Percentiles rank a stretch among this genome's conserved stretches.
Conservation (phyloP, 2,329 filamentous ascomycete genomes). For the Trichoderma gracile region DNA sequence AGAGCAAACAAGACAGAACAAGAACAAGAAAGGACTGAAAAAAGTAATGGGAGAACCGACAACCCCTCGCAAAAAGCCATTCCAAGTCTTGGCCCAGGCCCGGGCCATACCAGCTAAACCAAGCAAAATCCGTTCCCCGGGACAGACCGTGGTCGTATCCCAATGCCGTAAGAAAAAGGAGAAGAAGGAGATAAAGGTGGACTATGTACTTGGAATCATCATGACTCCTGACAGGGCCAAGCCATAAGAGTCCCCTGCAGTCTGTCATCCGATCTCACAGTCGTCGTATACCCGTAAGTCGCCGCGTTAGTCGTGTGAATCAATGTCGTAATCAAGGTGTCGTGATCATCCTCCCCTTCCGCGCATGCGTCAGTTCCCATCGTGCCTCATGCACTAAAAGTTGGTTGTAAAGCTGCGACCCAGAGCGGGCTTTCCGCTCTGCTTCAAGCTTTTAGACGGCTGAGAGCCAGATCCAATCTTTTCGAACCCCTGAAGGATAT, state of each 20-base stretch:
- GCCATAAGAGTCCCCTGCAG: no score
- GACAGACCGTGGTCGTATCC: conserved; percentile 25
- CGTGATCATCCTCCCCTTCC: conserved; percentile 25
- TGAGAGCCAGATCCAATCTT: conserved; percentile 62
- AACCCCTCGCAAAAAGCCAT: conserved; percentile 6
- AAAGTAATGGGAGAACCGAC: conserved; percentile 23
- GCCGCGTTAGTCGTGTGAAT: conserved; percentile 14
- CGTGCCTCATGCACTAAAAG: conserved; percentile 31
- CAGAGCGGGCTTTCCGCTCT: conserved; percentile 33
- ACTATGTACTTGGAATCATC: conserved; percentile 35
- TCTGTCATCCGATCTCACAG: no score
- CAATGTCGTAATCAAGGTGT: conserved; percentile 27
- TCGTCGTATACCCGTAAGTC: conserved; percentile 8
- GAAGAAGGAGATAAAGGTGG: conserved; percentile 22
- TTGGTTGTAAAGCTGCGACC: conserved; percentile 38
- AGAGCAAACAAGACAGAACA: conserved; percentile 24
- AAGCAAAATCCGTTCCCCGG: conserved; percentile 21
- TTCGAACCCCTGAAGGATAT: conserved; percentile 74
- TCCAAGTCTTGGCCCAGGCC: background rate
- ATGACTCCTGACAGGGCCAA: conserved; percentile 36
- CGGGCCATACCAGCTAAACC: conserved; percentile 28
- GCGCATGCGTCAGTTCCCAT: conserved; percentile 2
- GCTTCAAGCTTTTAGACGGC: conserved; percentile 32
- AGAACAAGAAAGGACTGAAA: conserved; percentile 16
- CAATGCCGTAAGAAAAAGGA: conserved; percentile 25